A percentile compares a stretch with the other conserved stretches of the same genome.
These are phyloP conservation scores for Angophora floribunda DNA, from an alignment of 345 rosid genomes.

Conservation along the genomic window DNA sequence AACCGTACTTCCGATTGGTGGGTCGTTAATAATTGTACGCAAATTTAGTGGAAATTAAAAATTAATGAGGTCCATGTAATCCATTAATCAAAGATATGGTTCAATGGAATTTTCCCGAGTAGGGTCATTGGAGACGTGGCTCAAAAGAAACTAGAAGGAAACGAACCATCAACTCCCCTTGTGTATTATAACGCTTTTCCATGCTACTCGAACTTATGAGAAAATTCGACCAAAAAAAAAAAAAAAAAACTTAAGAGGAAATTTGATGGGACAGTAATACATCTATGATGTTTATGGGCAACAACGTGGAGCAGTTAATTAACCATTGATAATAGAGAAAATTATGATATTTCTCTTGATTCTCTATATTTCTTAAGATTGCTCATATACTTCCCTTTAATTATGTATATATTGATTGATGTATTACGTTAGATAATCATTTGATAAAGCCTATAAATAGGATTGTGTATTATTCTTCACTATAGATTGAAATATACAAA, in stretches of 20 bases:
- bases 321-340: not conserved
- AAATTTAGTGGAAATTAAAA: not conserved
- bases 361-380: not conserved
- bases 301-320: not conserved
- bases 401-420: not conserved
- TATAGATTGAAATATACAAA: not conserved
- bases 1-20: not conserved
- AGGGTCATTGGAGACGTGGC: not conserved
- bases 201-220: not conserved
- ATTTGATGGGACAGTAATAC: not conserved
- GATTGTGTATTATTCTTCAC: not conserved
- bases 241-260: not conserved
- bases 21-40: not conserved
- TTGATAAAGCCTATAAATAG: too few species aligned
- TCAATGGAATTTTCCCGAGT: not conserved
- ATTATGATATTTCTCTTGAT: not conserved
- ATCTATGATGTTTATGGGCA: not conserved
- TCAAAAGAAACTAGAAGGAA: not conserved
- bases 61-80: not conserved
- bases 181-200: not conserved
- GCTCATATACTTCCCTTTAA: not conserved
- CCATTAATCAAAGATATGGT: not conserved
- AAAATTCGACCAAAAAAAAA: too few species aligned
- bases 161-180: not conserved
- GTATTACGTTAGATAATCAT: not conserved